These are phyloP conservation scores for Cytospora paraplurivora DNA, from an alignment of 2,329 filamentous ascomycete species.

Conservation along the genomic window DNA sequence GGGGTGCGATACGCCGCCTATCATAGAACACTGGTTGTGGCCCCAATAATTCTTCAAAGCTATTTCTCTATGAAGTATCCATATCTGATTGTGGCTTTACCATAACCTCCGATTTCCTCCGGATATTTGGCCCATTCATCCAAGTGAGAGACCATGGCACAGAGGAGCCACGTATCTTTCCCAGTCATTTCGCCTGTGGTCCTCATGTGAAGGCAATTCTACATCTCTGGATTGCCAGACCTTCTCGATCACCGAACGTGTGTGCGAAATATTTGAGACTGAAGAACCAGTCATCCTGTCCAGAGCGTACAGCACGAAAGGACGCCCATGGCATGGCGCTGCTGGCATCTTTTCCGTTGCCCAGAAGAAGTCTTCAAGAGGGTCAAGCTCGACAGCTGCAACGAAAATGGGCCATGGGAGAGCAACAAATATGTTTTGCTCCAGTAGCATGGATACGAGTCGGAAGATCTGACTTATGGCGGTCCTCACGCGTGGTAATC, in stretches of 20 bases:
- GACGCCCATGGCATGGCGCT: conserved; percentile 38
- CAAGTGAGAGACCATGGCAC: conserved; percentile 15
- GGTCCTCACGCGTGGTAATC: conserved; percentile 35
- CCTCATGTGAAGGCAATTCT: neutral
- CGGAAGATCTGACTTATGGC: conserved; percentile 41
- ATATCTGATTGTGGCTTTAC: neutral
- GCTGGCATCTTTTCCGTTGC: conserved; percentile 27
- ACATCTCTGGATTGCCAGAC: conserved; percentile 50
- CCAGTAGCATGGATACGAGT: conserved; percentile 39
- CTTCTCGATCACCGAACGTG: conserved; percentile 48
- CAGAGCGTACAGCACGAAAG: conserved; percentile 44
- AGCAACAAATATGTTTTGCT: conserved; percentile 38
- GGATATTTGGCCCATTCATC: neutral
- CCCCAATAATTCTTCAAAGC: no score
- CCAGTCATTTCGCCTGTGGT: conserved; percentile 11
- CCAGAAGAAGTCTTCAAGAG: conserved; percentile 41
- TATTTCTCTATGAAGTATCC: neutral
- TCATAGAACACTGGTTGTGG: no score
- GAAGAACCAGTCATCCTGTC: conserved; percentile 44
- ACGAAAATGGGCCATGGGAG: conserved; percentile 48
- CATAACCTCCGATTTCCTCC: neutral
- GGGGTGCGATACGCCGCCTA: no score
- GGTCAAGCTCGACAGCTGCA: conserved; percentile 44
- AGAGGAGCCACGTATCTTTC: conserved; percentile 10
- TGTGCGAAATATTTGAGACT: conserved; percentile 46